phyloP scores from a whole-genome alignment of 495 filamentous ascomycete genomes.

The Echria macrotheca region DNA sequence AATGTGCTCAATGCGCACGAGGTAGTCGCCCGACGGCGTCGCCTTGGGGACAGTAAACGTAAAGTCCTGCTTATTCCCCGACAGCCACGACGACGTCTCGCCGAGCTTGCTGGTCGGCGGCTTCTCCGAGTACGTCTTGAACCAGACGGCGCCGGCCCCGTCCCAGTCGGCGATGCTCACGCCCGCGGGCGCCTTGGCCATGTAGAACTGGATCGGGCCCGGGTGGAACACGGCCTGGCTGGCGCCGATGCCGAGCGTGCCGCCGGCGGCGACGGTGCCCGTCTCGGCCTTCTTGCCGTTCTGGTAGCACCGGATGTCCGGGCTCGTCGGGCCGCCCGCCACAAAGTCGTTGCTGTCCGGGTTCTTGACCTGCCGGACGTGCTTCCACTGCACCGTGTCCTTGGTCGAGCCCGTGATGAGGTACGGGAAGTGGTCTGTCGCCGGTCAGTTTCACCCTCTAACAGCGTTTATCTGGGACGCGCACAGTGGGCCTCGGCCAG shows the following conservation, averaged over 20 bases:
- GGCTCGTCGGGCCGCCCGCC: conserved; percentile 29
- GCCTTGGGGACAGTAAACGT: conserved; percentile 36
- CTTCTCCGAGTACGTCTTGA: conserved; percentile 30
- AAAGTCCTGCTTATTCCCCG: conserved; percentile 22
- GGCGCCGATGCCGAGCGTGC: conserved; percentile 36
- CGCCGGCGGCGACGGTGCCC: conserved; percentile 33
- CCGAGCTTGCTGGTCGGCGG: conserved; percentile 2
- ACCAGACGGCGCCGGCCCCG: conserved; percentile 40
- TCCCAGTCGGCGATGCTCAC: conserved; percentile 37
- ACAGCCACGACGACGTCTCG: conserved; percentile 4
- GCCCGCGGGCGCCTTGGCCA: conserved; percentile 36
- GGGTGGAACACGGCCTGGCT: conserved; percentile 34
- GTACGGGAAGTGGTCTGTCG: conserved; percentile 31
- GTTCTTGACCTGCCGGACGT: conserved; percentile 42
- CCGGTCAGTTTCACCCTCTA: neutral
- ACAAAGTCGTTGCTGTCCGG: conserved; percentile 39
- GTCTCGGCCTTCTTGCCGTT: conserved; percentile 19
- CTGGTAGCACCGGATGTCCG: conserved; percentile 41
- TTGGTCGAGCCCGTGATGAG: conserved; percentile 27
- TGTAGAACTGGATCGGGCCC: conserved; percentile 44
- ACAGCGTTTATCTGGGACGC: neutral
- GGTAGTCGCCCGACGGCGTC: conserved; percentile 35
- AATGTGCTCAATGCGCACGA: conserved; percentile 37
- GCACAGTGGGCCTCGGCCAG: conserved; percentile 5
- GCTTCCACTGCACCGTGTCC: conserved; percentile 32